Base-by-base conservation (phyloP, 306 rosid species). In the Citrullus colocynthis region DNA sequence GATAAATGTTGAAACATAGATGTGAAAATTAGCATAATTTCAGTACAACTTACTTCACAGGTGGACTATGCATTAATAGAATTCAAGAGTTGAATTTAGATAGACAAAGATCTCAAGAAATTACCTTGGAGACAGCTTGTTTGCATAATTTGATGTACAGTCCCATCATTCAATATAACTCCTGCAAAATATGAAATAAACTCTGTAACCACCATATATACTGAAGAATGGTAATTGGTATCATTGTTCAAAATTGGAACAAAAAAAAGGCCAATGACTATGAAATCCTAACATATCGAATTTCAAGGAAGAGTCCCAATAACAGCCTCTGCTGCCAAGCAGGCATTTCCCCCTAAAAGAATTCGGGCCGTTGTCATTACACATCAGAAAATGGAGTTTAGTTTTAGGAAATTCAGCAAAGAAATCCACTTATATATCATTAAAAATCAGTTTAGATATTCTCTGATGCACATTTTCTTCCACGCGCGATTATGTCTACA, bases 61-160 rank as follows among this genome's bases (percentile, higher is more conserved):
- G 54, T 52, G 64, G 51, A 28, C 18, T 1, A 18, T 17, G n/a
- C 9, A 75, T 32, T 11, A 54, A 20, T 70, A 28, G 28, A 18
- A 37, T 15, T 32, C 39, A 9, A 73, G 42, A 34, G 39, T 13
- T 73, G 41, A 32, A 49, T 57, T 56, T 79, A 58, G 58, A 80
- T 39, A 54, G 65, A 45, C 52, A 24, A 74, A 32, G 55, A 74
- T 79, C 71, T 24, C 42, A 32, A 20, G 79, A 70, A 44, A 79
- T 92, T 90, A 95, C 99, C 97, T 95, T 97, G 84, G 97, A 78
- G 78, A 92, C 92, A 75, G 99, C 97, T 83, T 95, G 99, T 80
- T 90, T 24, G 28, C 28, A 24, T 24, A 24, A 24, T 24, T 24
- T 24, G 28, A 24, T 24, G 28, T 24, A 24, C 28, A 24, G 28